A percentile compares a stretch with the other conserved stretches of the same genome.
These are phyloP conservation scores for Tricholoma matsutake DNA, from an alignment of 768 basidiomycete species.

Conservation along the genomic window DNA sequence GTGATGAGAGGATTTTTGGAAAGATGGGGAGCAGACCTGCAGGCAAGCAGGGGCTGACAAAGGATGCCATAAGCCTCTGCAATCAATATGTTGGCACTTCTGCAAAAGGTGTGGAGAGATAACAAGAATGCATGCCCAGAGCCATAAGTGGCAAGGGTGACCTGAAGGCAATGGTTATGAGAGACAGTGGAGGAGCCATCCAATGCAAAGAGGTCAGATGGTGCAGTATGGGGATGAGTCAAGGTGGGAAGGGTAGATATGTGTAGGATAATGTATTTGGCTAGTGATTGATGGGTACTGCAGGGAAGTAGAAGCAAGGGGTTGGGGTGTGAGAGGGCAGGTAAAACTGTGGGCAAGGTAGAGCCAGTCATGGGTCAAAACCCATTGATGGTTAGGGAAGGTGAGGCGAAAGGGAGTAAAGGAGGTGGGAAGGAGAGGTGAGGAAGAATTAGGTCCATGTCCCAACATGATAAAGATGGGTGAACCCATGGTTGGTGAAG, in stretches of 20 bases:
- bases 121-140: background rate
- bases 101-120: background rate
- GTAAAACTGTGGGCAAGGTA: background rate
- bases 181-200: background rate
- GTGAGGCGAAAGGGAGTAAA: background rate
- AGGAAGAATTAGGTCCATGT: too few species aligned
- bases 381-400: background rate
- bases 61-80: background rate
- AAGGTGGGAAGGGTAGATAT: background rate
- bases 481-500: background rate
- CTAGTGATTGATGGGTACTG: background rate
- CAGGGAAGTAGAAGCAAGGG: background rate
- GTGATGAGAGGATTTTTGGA: background rate
- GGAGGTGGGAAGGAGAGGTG: background rate
- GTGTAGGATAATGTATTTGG: background rate
- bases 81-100: background rate
- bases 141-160: background rate
- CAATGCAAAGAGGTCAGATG: background rate
- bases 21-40: background rate
- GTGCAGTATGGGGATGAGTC: background rate
- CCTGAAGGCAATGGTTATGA: background rate
- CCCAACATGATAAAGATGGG: background rate
- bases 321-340: background rate
- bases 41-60: background rate
- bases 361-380: background rate